Evolutionary conservation across 2,329 filamentous ascomycete genomes (phyloP), one percentile per base, ranked within the genome.

Genomic region (Fusarium caatingaense): DNA sequence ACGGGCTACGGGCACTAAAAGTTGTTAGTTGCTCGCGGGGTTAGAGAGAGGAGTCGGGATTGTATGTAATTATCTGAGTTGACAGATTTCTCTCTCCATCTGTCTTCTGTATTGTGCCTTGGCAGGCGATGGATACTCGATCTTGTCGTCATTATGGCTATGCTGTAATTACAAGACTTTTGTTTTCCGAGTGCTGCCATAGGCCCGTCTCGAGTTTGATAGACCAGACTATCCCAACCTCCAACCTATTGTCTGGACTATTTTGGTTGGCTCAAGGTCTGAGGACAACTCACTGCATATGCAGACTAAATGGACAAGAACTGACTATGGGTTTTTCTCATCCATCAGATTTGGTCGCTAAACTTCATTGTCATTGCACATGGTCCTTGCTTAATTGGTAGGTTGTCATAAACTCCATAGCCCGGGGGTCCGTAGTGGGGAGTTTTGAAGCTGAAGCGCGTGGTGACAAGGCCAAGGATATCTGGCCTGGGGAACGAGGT

Each of bases 381-480:
- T 54, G 49, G 56, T 61, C 70, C 72, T 64, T 71, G 70, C 68
- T 69, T 64, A 47, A 75, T 75, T 74, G 69, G 73, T 75, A 73
- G 69, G 73, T 51, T 45, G 23, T 51, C 37, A 61, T 53, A 45
- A 60, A 41, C 44, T 64, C 54, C 27, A 51, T 56, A 59, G 47
- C 60, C 60, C 49, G 50, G 56, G 58, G 64, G 46, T 56, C 49
- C 23, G 37, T 53, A 53, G 49, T 53, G 49, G 49, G 20, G 72
- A 65, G 69, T 30, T 54, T 54, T 62, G 45, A 62, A 55, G 49
- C 32, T 41, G 49, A 53, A 63, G 64, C 54, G 67, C 53, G 58
- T 64, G 54, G 55, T 60, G 66, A 46, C 55, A 56, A 50, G 56
- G 56, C 32, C 58, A 55, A 21, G 53, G 30, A 57, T 55, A 49